A percentile compares a stretch with the other conserved stretches of the same genome.
Conservation (phyloP, 1,139 yeast species). For the Pichiaceae sp. region DNA sequence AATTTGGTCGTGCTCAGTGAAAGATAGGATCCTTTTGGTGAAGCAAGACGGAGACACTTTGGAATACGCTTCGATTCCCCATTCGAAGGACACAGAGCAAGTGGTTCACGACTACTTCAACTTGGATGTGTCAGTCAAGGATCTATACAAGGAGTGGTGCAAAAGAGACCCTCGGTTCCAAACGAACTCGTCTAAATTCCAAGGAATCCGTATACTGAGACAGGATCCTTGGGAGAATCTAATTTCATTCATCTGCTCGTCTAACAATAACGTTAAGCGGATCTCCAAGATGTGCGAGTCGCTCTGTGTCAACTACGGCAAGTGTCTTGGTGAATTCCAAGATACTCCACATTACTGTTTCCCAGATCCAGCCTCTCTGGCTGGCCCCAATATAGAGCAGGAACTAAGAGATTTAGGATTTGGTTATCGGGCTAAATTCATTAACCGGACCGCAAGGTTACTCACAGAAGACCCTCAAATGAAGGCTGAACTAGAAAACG, state of each 20-base stretch:
- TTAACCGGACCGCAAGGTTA: conserved; percentile 63
- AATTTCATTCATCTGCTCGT: conserved; percentile 83
- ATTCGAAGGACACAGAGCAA: conserved; percentile 28
- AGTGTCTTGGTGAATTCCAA: conserved; percentile 43
- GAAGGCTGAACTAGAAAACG: conserved; percentile 21
- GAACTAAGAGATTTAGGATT: conserved; percentile 57
- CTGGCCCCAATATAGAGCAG: conserved; percentile 31
- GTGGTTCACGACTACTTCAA: conserved; percentile 64
- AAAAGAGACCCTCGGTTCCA: conserved; percentile 41
- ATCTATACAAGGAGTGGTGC: conserved; percentile 58
- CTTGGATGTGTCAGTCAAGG: conserved; percentile 43
- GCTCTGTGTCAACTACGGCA: conserved; percentile 67
- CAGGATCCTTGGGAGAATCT: conserved; percentile 98
- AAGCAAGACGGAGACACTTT: conserved; percentile 33
- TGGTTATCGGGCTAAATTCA: conserved; percentile 90
- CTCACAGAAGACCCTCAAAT: conserved; percentile 31
- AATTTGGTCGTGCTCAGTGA: conserved; percentile 52
- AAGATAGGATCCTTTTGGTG: conserved; percentile 41
- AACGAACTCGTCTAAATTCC: conserved; percentile 29
- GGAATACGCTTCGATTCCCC: conserved; percentile 23
- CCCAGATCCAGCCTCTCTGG: conserved; percentile 54
- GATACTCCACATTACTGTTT: conserved; percentile 62
- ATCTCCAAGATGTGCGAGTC: conserved; percentile 90
- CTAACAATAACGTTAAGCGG: conserved; percentile 91
- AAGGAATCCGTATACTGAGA: conserved; percentile 74